These are phyloP conservation scores for Pythium insidiosum DNA, from an alignment of 352 stramenopile genomes.

Conservation along the genomic window DNA sequence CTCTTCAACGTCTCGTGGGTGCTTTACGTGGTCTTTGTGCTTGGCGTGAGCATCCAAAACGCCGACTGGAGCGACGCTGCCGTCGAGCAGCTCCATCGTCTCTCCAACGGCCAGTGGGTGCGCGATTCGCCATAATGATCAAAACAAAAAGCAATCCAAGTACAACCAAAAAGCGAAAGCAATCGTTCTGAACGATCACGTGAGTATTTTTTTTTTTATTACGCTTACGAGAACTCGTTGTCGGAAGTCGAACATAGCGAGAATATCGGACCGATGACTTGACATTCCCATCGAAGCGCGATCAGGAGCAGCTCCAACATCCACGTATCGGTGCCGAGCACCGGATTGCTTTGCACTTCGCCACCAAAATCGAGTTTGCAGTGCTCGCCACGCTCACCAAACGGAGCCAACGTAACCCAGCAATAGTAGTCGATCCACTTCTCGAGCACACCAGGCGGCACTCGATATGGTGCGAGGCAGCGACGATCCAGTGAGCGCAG, in stretches of 20 bases:
- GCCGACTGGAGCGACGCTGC: constrained; percentile 35
- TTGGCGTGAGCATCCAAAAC: constrained; percentile 47
- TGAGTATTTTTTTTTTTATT: too few species aligned
- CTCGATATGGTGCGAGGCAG: constrained; percentile 1
- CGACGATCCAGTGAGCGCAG: constrained; percentile 9
- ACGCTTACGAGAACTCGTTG: too few species aligned
- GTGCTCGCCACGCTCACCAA: constrained; percentile 7
- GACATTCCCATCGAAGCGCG: constrained; percentile 10
- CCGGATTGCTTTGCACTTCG: constrained; percentile 7
- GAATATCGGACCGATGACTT: constrained; percentile 8
- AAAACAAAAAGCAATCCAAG: too few species aligned
- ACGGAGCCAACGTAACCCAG: constrained; percentile 13
- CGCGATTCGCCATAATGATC: too few species aligned
- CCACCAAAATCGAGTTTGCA: constrained; percentile 10
- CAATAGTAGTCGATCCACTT: constrained; percentile 16
- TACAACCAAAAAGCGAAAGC: too few species aligned
- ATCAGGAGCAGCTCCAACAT: constrained; percentile 19
- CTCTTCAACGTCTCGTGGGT: constrained; percentile 84
- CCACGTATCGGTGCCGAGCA: constrained; percentile 8
- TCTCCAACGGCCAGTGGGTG: constrained; percentile 16
- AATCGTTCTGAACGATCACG: too few species aligned
- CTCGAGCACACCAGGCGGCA: constrained; percentile 11
- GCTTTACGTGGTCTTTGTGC: constrained; percentile 77
- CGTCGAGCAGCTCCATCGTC: constrained; percentile 25
- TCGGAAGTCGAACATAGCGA: constrained; percentile 11